Conservation (phyloP, 2,329 filamentous ascomycete species). For the Fusarium virguliforme region DNA sequence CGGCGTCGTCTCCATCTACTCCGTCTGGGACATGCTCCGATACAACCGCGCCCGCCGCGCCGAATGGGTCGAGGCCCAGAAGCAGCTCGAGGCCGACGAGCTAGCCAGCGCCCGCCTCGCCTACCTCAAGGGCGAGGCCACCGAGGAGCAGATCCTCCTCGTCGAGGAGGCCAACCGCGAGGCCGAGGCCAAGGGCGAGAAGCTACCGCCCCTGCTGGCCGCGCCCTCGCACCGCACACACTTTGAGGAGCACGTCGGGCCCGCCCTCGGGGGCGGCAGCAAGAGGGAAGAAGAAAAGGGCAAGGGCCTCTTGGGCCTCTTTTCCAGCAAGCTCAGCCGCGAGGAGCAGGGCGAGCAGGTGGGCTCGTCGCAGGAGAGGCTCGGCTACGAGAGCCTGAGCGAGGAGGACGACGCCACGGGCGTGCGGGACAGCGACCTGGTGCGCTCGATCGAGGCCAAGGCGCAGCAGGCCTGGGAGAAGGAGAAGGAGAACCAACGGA, state of each 20-base stretch:
- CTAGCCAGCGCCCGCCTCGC: slow-evolving; percentile 72
- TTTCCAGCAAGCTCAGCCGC: slow-evolving; percentile 53
- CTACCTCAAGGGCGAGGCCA: slow-evolving; percentile 72
- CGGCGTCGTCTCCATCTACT: slow-evolving; percentile 71
- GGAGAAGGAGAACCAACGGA: slow-evolving; percentile 67
- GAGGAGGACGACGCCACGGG: slow-evolving; percentile 46
- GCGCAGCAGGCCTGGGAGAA: slow-evolving; percentile 63
- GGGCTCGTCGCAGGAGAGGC: slow-evolving; percentile 35
- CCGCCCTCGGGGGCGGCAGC: slow-evolving; percentile 49
- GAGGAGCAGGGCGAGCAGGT: slow-evolving; percentile 45
- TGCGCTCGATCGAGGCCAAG: slow-evolving; percentile 56
- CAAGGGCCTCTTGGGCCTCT: slow-evolving; percentile 57
- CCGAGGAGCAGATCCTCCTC: slow-evolving; percentile 69
- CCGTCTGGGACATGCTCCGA: slow-evolving; percentile 73
- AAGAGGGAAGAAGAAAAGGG: slow-evolving; percentile 48
- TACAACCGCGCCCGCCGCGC: slow-evolving; percentile 73
- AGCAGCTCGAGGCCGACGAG: slow-evolving; percentile 68
- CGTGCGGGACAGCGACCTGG: slow-evolving; percentile 36
- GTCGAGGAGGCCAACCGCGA: slow-evolving; percentile 71
- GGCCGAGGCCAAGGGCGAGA: slow-evolving; percentile 62
- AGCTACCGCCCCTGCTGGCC: slow-evolving; percentile 68
- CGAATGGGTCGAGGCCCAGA: slow-evolving; percentile 72
- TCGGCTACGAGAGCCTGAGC: slow-evolving; percentile 42
- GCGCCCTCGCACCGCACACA: slow-evolving; percentile 60
- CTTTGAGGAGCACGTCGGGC: slow-evolving; percentile 57